These are phyloP conservation scores for Penicillium paradoxum DNA, from an alignment of 495 filamentous ascomycete genomes.

Conservation along the genomic window DNA sequence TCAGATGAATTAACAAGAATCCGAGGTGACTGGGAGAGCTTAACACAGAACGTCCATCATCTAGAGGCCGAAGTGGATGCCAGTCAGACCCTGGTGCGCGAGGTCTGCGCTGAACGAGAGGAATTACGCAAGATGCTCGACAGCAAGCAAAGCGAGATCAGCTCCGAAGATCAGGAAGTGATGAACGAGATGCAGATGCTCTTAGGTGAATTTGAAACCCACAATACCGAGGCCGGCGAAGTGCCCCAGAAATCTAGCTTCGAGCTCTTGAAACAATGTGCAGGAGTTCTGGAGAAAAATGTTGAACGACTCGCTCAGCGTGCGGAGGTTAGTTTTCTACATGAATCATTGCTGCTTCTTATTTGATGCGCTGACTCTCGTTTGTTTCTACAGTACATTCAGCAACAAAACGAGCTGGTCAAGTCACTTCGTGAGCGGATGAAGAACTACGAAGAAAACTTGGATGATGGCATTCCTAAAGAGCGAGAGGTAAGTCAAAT, in stretches of 20 bases:
- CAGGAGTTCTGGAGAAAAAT: constrained; percentile 42
- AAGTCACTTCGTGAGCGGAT: constrained; percentile 54
- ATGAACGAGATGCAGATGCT: constrained; percentile 43
- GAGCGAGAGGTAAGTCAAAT: constrained; percentile 42
- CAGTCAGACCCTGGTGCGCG: constrained; percentile 35
- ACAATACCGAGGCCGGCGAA: constrained; percentile 30
- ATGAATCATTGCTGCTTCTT: not conserved
- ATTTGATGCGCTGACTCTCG: constrained; percentile 10
- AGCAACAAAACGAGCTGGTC: constrained; percentile 56
- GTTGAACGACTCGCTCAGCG: constrained; percentile 42
- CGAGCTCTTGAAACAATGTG: constrained; percentile 41
- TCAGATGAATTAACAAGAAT: constrained; percentile 42
- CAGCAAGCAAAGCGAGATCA: constrained; percentile 35
- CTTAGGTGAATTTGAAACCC: constrained; percentile 37
- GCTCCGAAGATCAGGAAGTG: constrained; percentile 37
- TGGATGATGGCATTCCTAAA: constrained; percentile 41
- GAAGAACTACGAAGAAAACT: constrained; percentile 45
- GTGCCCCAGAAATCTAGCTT: constrained; percentile 35
- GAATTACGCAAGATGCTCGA: constrained; percentile 41
- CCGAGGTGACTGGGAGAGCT: constrained; percentile 41
- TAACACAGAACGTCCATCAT: constrained; percentile 35
- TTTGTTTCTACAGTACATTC: constrained; percentile 46
- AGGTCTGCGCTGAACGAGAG: constrained; percentile 40
- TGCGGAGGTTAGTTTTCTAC: constrained; percentile 39
- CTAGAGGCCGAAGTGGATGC: constrained; percentile 41